Base-by-base conservation (phyloP, 805 yeast genomes). In the Allodekkera sacchari region DNA sequence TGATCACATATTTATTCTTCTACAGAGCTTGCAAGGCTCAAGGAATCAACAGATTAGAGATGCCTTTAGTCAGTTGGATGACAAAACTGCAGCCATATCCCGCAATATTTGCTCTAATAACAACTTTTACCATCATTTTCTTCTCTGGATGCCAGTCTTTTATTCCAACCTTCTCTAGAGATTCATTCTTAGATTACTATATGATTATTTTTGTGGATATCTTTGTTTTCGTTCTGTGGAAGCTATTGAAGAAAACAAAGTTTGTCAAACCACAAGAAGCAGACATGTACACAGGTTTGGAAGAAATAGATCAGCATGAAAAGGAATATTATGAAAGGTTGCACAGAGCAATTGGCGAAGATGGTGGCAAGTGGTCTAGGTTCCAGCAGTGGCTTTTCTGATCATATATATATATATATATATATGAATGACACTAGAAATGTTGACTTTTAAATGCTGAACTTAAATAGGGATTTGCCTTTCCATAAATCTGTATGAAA, bases 1-100 rank as follows among this genome's bases (percentile, higher is more conserved):
- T 49, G 50, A 56, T 69, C 30, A 72, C 81, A 14, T 83, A 74
- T 47, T 41, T 77, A 18, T 65, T 74, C 30, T 83, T 80, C 56
- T 70, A 74, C 53, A 65, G 68, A 36, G 87, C 82, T 2, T 68
- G 77, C 45, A 50, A 59, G 31, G 73, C 63, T 1, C 85, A 82
- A 45, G 65, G 66, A 12, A 41, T 71, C 15, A 69, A 63, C 52
- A 64, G 74, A 32, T 40, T 36, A 25, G 51, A 50, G 2, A 30
- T 52, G 38, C 71, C 77, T 5, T 69, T 68, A 52, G 63, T 55
- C 34, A 64, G 77, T 4, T 69, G 72, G 70, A 56, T 60, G 37
- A 50, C 58, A 8, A 53, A 60, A n/a, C 63, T 68, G 32, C 61
- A 55, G 34, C 61, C 61, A 21, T 54, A 38, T 25, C 55, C 58